A percentile compares a stretch with the other conserved stretches of the same genome.
phyloP scores from a whole-genome alignment of 495 filamentous ascomycete genomes.

The Aspergillus bridgeri region DNA sequence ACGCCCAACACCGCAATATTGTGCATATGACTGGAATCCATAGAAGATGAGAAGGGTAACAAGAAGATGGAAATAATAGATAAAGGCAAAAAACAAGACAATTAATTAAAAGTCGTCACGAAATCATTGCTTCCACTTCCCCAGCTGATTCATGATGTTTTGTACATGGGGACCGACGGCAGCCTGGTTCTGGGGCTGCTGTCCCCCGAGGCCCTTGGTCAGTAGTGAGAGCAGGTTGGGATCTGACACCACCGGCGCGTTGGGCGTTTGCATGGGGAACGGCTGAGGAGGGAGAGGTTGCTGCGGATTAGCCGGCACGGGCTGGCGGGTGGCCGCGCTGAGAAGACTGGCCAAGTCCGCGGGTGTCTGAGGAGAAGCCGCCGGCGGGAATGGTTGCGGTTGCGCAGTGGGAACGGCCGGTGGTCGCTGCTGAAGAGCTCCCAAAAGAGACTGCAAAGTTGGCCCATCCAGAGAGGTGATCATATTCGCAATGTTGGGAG shows the following conservation, averaged over 20 bases:
- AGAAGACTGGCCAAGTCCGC: constrained; percentile 62
- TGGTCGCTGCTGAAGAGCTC: constrained; percentile 50
- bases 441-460: constrained; percentile 69
- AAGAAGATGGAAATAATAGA: constrained; percentile 20
- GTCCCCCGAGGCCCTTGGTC: constrained; percentile 37
- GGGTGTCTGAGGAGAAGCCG: constrained; percentile 30
- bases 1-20: constrained; percentile 15
- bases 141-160: constrained; percentile 59
- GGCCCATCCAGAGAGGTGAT: constrained; percentile 64
- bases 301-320: constrained; percentile 32
- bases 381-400: constrained; percentile 28
- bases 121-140: constrained; percentile 57
- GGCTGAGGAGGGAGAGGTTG: constrained; percentile 34
- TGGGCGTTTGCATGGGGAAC: constrained; percentile 32
- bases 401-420: constrained; percentile 40
- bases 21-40: constrained; percentile 5
- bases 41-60: not conserved
- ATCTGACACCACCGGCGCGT: constrained; percentile 35
- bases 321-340: constrained; percentile 43
- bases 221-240: constrained; percentile 46
- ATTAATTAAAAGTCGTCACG: constrained; percentile 21
- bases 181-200: constrained; percentile 41
- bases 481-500: constrained; percentile 43
- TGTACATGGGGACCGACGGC: constrained; percentile 48
- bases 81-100: constrained; percentile 10